Evolutionary conservation across 140 eudicot genomes (phyloP).

Genomic region (Artemisia princeps): DNA sequence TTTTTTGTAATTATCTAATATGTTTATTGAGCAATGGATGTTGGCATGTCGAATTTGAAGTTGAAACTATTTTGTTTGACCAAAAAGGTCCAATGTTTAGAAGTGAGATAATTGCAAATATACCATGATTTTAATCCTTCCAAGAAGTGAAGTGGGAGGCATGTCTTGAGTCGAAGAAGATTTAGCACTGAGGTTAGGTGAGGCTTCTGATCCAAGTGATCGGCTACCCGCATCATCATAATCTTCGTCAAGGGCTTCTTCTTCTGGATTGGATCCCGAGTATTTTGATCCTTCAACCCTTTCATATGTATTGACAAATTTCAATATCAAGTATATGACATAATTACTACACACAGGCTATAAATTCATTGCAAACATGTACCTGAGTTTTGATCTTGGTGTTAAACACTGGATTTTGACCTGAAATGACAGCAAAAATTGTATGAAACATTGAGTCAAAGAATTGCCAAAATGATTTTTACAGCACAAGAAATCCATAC

Average conservation of each 20-base stretch:
- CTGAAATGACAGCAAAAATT: conserved; percentile 36
- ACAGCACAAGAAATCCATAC: background rate
- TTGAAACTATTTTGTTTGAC: conserved; percentile 10
- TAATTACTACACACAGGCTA: conserved; percentile 9
- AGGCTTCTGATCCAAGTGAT: conserved; percentile 45
- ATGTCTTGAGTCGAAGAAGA: conserved; percentile 45
- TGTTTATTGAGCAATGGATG: conserved; percentile 14
- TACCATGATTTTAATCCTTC: conserved; percentile 43
- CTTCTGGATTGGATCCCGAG: conserved; percentile 38
- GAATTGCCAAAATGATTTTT: background rate
- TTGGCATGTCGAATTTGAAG: conserved; percentile 5
- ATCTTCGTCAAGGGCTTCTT: conserved; percentile 34
- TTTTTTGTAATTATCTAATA: background rate
- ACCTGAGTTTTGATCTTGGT: conserved; percentile 65
- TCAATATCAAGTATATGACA: conserved; percentile 15
- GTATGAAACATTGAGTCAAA: conserved; percentile 10
- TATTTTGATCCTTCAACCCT: conserved; percentile 48
- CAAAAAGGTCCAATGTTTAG: conserved; percentile 7
- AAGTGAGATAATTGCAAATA: conserved; percentile 8
- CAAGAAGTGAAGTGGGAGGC: conserved; percentile 42
- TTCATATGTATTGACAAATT: conserved; percentile 3
- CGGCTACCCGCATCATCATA: conserved; percentile 36
- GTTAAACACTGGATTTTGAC: conserved; percentile 72
- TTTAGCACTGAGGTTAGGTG: conserved; percentile 37
- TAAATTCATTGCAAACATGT: conserved; percentile 5